Evolutionary conservation across 1,284 basidiomycete genomes (phyloP).

Genomic region (Trichosporon sp.): DNA sequence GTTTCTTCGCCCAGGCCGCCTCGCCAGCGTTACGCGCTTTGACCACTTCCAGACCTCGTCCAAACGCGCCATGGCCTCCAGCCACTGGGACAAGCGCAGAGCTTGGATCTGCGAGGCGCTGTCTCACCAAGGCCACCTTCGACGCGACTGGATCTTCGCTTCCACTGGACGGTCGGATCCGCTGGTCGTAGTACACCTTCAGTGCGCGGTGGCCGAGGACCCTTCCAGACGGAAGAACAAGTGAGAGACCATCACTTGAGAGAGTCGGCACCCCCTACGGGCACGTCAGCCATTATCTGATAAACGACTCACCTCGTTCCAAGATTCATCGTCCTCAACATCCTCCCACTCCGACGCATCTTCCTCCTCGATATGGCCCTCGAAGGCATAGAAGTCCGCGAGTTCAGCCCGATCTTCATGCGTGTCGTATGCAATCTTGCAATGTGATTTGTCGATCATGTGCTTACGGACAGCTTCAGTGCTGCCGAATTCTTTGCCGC

Average conservation of each 20-base stretch:
- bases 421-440: conserved; percentile 89
- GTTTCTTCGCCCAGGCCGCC: conserved; percentile 86
- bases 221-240: conserved; percentile 91
- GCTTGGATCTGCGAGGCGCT: conserved; percentile 75
- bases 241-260: conserved; percentile 68
- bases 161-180: conserved; percentile 59
- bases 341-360: conserved; percentile 57
- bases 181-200: conserved; percentile 85
- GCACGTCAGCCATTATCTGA: conserved; percentile 28
- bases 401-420: conserved; percentile 80
- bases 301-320: conserved; percentile 35
- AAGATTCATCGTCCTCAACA: conserved; percentile 47
- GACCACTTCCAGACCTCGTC: conserved; percentile 75
- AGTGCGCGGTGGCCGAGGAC: conserved; percentile 89
- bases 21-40: conserved; percentile 93
- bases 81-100: conserved; percentile 77
- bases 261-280: conserved; percentile 35
- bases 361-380: conserved; percentile 73
- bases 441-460: conserved; percentile 92
- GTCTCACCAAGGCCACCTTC: conserved; percentile 68
- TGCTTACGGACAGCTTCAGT: conserved; percentile 86
- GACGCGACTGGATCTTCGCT: conserved; percentile 54
- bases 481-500: conserved; percentile 73
- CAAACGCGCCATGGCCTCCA: conserved; percentile 83
- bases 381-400: conserved; percentile 94